Evolutionary conservation across 306 rosid genomes (phyloP), one percentile per base, ranked within the genome.

Genomic region (Castanea mollissima): DNA sequence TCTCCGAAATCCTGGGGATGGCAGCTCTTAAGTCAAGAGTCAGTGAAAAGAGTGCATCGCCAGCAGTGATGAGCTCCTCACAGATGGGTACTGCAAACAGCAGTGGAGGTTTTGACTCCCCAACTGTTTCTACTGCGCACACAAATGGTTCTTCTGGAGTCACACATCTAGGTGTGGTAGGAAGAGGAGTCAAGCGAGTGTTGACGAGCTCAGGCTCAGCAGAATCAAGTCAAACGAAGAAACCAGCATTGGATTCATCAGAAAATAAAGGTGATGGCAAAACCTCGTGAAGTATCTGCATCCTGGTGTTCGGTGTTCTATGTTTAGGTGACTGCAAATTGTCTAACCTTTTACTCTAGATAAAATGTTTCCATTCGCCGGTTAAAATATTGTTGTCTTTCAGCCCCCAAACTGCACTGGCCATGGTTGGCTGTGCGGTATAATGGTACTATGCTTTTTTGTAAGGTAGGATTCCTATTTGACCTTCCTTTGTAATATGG

Each of bases 91-190:
- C 88, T 77, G 90, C 86, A 70, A 55, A 76, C 73, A 79, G 87
- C 85, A 74, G 78, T 78, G 98, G 87, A 74, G 90, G 89, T 76
- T 93, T 93, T 52, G 97, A 89, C 85, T 86, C 98, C 51, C 96
- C 99, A 68, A 90, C 98, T 71, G 81, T 83, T 60, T 93, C 99
- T 63, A 93, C 99, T 52, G 96, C 91, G 55, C 96, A 86, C 80
- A 74, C 96, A 4, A 91, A 92, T 76, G 97, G 91, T 41, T 68
- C 97, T 54, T 55, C 97, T 76, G 95, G 80, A 69, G 94, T 95
- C 84, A 95, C 98, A 41, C 94, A 95, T 80, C 99, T 95, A 64
- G 99, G 99, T 2, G 94, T 95, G 76, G 96, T 95, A 6, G 99
- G 99, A 80, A 90, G 99, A 86, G 99, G 99, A 75, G 96, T 95